These are phyloP conservation scores for Lichtheimia corymbifera DNA, from an alignment of 371 early-diverging fungal genomes.

Conservation along the genomic window DNA sequence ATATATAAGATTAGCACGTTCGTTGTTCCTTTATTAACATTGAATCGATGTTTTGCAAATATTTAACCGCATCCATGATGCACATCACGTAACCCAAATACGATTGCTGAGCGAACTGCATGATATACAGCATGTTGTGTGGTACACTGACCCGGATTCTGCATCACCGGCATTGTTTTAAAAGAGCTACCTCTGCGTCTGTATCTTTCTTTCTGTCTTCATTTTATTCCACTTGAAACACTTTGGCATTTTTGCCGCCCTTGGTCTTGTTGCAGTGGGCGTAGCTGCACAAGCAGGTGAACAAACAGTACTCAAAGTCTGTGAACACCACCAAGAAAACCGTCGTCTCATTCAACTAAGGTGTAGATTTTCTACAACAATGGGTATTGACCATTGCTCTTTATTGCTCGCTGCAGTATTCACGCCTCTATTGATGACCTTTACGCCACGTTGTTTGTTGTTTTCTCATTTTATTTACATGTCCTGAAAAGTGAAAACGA, in stretches of 20 bases:
- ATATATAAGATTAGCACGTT: too few species aligned
- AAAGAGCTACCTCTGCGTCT: not conserved
- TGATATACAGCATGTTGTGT: too few species aligned
- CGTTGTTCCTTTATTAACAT: too few species aligned
- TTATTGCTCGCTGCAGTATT: not conserved
- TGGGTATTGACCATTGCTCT: not conserved
- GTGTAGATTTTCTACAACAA: conserved; percentile 3
- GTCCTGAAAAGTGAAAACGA: conserved; percentile 4
- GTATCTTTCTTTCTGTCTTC: not conserved
- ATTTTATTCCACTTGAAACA: not conserved
- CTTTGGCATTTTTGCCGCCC: not conserved
- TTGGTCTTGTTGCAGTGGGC: not conserved
- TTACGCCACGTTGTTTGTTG: not conserved
- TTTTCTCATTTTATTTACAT: not conserved
- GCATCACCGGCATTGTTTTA: not conserved
- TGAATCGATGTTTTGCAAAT: too few species aligned
- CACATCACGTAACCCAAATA: too few species aligned
- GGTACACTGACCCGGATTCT: too few species aligned
- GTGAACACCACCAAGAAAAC: not conserved
- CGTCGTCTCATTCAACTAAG: conserved; percentile 9
- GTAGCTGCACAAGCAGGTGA: not conserved
- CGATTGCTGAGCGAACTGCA: too few species aligned
- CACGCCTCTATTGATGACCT: not conserved
- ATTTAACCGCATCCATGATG: too few species aligned
- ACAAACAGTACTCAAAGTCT: not conserved